phyloP scores from a whole-genome alignment of 2,329 filamentous ascomycete species.

The Sarocladium brachiariae region DNA sequence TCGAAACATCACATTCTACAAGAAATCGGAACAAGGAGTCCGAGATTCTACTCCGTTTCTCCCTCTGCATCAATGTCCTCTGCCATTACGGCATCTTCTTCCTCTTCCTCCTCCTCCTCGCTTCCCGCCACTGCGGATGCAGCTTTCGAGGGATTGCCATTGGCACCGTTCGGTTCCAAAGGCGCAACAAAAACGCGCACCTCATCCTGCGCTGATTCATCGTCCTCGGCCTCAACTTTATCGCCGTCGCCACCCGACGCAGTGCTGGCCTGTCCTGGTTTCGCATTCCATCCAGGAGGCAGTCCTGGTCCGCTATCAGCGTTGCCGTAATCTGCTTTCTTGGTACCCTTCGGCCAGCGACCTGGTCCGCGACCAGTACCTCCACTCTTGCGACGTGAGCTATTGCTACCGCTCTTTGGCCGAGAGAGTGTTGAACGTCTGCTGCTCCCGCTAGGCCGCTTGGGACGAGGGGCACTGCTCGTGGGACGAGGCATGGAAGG shows the following conservation, averaged over 20 bases:
- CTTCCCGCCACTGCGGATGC: not conserved
- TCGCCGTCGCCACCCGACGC: conserved; percentile 13
- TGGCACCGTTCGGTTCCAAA: conserved; percentile 12
- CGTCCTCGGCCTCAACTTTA: conserved; percentile 13
- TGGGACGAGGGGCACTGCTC: conserved; percentile 30
- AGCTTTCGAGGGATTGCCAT: not conserved
- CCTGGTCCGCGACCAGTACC: conserved; percentile 59
- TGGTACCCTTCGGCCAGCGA: conserved; percentile 61
- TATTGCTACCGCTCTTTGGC: conserved; percentile 33
- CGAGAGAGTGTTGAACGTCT: conserved; percentile 27
- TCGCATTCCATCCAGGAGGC: conserved; percentile 48
- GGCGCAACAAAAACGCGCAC: conserved; percentile 24
- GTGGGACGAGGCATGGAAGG: conserved; percentile 28
- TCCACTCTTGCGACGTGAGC: conserved; percentile 45
- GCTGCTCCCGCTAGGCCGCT: conserved; percentile 28
- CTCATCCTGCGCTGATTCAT: conserved; percentile 25
- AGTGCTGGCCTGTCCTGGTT: conserved; percentile 15
- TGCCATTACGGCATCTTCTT: conserved; percentile 13
- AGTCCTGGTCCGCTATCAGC: conserved; percentile 58
- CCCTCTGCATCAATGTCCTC: conserved; percentile 29
- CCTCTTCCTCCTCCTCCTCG: too few relatives aligned
- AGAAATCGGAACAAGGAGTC: not conserved
- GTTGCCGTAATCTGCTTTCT: conserved; percentile 62
- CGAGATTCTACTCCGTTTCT: conserved; percentile 22
- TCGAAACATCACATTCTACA: not conserved